Evolutionary conservation across 1,139 yeast genomes (phyloP), one percentile per base, ranked within the genome.

Genomic region (Wickerhamomyces sp.): DNA sequence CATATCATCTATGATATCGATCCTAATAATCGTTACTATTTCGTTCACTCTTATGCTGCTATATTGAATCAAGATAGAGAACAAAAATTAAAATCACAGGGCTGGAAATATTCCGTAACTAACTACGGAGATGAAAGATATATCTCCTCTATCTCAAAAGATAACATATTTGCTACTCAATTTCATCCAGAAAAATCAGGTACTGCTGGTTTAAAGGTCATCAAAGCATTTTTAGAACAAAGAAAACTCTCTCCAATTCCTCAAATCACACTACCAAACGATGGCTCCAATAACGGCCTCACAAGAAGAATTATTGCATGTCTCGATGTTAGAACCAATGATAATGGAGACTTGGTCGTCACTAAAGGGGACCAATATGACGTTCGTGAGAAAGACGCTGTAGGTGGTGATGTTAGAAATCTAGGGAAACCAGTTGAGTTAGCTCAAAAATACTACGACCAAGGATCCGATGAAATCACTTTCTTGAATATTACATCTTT

Each of bases 161-260:
- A 73, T 43, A 89, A 88, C 47, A 70, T 90, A 17, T 86, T 92
- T 63, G 96, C 97, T 33, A 92, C 97, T 1, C 98, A 92, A 62
- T 92, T 92, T 63, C 98, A 92, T 63, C 98, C 98, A 7, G 98
- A 92, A 60, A 92, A 92, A 62, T 86, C 96, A 3, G 98, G 98
- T 10, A 61, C 68, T 32, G 96, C 96, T 8, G 98, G 98, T 33
- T 67, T 92, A 34, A 74, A 76, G 46, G 79, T 90, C 7, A 72
- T 92, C 43, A 73, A 76, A 45, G 74, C 85, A 24, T 92, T 92
- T 57, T 67, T 92, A 48, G 70, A 71, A 33, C 83, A 80, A 37
- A 60, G 61, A 12, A 68, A 66, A 49, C 45, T 58, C 25, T 51
- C 66, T 2, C 55, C 44, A 40, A 36, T 43, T 10, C 54, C 59